phyloP scores from a whole-genome alignment of 2,329 filamentous ascomycete genomes.

The Microdochium trichocladiopsis region DNA sequence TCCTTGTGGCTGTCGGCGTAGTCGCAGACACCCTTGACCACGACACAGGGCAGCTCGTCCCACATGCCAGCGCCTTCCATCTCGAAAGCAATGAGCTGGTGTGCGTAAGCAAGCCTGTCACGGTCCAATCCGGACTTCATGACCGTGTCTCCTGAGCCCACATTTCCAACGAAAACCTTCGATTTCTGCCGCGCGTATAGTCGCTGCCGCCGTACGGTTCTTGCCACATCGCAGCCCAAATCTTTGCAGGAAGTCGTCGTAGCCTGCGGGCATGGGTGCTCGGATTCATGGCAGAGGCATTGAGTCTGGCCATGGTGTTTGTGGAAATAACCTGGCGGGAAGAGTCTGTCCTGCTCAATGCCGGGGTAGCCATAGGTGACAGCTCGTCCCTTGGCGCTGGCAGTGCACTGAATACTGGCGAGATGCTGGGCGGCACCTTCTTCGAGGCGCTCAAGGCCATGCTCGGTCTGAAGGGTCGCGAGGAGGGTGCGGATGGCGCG shows the following conservation, averaged over 20 bases:
- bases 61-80: conserved; percentile 26
- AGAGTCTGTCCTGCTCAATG: conserved; percentile 17
- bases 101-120: conserved; percentile 12
- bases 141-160: conserved; percentile 23
- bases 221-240: conserved; percentile 19
- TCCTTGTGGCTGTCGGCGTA: conserved; percentile 32
- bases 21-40: conserved; percentile 26
- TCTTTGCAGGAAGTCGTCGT: conserved; percentile 13
- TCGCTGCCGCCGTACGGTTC: no score
- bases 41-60: conserved; percentile 16
- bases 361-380: conserved; percentile 17
- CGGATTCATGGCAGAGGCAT: conserved; percentile 1
- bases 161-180: conserved; percentile 1
- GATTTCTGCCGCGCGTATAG: no score
- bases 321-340: conserved; percentile 18
- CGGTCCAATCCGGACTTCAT: conserved; percentile 21
- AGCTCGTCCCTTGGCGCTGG: conserved; percentile 1
- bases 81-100: conserved; percentile 21
- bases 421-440: conserved; percentile 6
- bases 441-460: conserved; percentile 6
- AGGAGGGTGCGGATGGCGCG: neutral
- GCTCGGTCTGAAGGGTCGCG: neutral
- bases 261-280: conserved; percentile 13
- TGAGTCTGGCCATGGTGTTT: conserved; percentile 12
- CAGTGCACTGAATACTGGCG: conserved; percentile 8